phyloP scores from a whole-genome alignment of 1,139 yeast genomes.

The Meyerozyma sp. region DNA sequence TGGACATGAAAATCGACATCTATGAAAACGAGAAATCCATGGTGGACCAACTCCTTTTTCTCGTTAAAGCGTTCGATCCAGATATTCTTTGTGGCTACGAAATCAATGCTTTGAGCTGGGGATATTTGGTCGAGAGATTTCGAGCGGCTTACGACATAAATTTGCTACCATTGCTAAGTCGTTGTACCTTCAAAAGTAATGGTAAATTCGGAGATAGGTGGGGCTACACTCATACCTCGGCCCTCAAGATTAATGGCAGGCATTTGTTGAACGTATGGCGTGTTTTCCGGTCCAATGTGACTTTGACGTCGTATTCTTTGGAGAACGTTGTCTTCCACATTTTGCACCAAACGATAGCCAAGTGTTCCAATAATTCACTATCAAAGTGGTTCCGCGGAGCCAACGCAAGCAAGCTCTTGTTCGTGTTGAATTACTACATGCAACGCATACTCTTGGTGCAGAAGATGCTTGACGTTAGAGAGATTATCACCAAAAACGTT shows the following conservation, averaged over 20 bases:
- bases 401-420: slow-evolving; percentile 19
- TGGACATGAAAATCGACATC: slow-evolving; percentile 14
- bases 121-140: slow-evolving; percentile 72
- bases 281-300: slow-evolving; percentile 55
- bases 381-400: slow-evolving; percentile 43
- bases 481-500: slow-evolving; percentile 63
- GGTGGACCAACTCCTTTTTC: slow-evolving; percentile 47
- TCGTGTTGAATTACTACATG: slow-evolving; percentile 48
- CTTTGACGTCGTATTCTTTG: slow-evolving; percentile 62
- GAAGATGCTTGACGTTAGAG: slow-evolving; percentile 54
- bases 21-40: slow-evolving; percentile 52
- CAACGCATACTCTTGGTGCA: slow-evolving; percentile 41
- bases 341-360: slow-evolving; percentile 65
- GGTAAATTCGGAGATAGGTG: slow-evolving; percentile 66
- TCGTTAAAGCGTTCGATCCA: slow-evolving; percentile 71
- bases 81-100: slow-evolving; percentile 87
- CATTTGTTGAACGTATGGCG: slow-evolving; percentile 87
- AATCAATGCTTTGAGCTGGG: slow-evolving; percentile 80
- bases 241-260: slow-evolving; percentile 66
- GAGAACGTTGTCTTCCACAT: slow-evolving; percentile 72
- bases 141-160: slow-evolving; percentile 42
- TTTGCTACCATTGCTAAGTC: slow-evolving; percentile 35
- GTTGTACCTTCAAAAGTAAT: slow-evolving; percentile 44
- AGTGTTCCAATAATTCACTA: slow-evolving; percentile 45
- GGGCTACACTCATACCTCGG: slow-evolving; percentile 80